Conservation (phyloP, 164 flowering plant genomes). For the Chimonanthus salicifolius region DNA sequence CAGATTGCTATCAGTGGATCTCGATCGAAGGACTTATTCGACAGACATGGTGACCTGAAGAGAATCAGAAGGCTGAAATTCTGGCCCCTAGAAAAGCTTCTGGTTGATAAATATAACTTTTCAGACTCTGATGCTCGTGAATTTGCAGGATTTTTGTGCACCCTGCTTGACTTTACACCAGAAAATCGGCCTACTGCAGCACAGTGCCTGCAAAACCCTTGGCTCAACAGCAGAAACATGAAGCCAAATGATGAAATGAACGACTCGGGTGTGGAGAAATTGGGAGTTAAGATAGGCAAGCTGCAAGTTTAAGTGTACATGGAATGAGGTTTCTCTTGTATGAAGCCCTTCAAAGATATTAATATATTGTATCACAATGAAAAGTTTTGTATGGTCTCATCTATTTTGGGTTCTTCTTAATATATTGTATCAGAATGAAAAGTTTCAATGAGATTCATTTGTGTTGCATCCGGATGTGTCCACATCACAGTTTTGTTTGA, state of each 20-base stretch:
- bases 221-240: slow-evolving; percentile 43
- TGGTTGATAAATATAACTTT: slow-evolving; percentile 67
- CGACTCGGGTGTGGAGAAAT: slow-evolving; percentile 30
- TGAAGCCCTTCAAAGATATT: slow-evolving; percentile 9
- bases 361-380: neutral
- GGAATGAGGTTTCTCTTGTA: slow-evolving; percentile 10
- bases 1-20: slow-evolving; percentile 81
- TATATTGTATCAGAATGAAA: slow-evolving; percentile 14
- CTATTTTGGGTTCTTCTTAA: slow-evolving; percentile 24
- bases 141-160: slow-evolving; percentile 65
- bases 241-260: slow-evolving; percentile 19
- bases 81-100: slow-evolving; percentile 57
- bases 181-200: slow-evolving; percentile 92
- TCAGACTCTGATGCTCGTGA: slow-evolving; percentile 62
- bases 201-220: slow-evolving; percentile 77
- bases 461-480: neutral
- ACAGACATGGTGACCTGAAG: slow-evolving; percentile 87
- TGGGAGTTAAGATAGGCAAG: slow-evolving; percentile 46
- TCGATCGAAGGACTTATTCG: slow-evolving; percentile 77
- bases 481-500: neutral
- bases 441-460: slow-evolving; percentile 14
- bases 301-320: slow-evolving; percentile 44
- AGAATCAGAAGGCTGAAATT: slow-evolving; percentile 79
- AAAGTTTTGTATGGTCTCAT: slow-evolving; percentile 8
- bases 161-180: slow-evolving; percentile 82